Base-by-base conservation (phyloP, 2,329 filamentous ascomycete species). In the Aspergillus hortae region DNA sequence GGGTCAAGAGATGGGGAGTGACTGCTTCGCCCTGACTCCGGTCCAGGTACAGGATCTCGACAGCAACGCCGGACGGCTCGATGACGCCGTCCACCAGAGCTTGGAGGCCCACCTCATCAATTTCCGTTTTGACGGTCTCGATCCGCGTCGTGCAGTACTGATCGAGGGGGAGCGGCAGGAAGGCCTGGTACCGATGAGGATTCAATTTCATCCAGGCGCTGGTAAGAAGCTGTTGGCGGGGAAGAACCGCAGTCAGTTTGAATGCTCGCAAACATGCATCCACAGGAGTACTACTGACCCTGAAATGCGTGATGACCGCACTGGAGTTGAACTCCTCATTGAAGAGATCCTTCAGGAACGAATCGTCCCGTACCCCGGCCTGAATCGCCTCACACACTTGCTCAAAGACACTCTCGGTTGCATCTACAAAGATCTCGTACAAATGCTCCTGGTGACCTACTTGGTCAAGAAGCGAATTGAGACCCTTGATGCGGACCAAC, bases 11-110 rank as follows among this genome's bases (percentile, higher is more conserved):
- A 56, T 77, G 74, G 7, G 71, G 75, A 56, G 67, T 95, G 62
- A 90, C 89, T 62, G 88, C 80, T 44, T 82, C 80, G 15, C 91
- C 92, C 43, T 84, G 78, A 63, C 89, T 96, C 61, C 90, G 85
- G 67, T 97, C 94, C 7, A 99, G 83, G 67, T 97, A 96, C 49
- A 90, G 85, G 56, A 97, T 89, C 66, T 96, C 90, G 17, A 97
- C 82, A 4, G 86, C 84, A 57, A 96, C 84, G 14, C 85, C 85
- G 46, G 86, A 86, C 6, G 88, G 89, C 65, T 89, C 87, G 56
- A 97, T 82, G 3, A 97, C 79, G 23, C 90, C 82, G 57, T 92
- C 86, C 56, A 87, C 83, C 46, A 97, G 77, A 2, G 90, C 83
- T 54, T 84, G 84, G 56, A 97, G 80, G 41, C 90, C 89, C n/a